These are phyloP conservation scores for Aspergillus jensenii DNA, from an alignment of 2,329 filamentous ascomycete species.

Conservation along the genomic window DNA sequence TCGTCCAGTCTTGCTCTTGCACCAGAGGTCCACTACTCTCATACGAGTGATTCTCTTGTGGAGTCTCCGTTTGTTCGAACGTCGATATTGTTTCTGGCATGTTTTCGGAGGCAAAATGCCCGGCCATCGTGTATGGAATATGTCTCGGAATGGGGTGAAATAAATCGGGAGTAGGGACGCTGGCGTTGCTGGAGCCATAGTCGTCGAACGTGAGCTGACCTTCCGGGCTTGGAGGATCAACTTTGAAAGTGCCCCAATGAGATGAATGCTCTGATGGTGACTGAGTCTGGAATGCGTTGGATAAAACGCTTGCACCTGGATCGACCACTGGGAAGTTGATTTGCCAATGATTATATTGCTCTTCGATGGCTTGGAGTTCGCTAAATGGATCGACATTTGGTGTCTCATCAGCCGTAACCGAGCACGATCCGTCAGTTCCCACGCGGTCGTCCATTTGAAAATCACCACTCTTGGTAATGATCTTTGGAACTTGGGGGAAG, in stretches of 20 bases:
- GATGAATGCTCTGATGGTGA: constrained; percentile 2
- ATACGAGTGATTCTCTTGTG: constrained; percentile 1
- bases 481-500: not conserved
- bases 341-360: constrained; percentile 10
- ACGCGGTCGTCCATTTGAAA: constrained; percentile 6
- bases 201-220: not conserved
- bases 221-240: not conserved
- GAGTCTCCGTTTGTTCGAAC: not conserved
- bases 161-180: not conserved
- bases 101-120: constrained; percentile 13
- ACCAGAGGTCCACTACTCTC: not conserved
- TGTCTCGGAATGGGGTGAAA: constrained; percentile 16
- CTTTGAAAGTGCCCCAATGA: not conserved
- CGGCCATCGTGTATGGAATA: constrained; percentile 1
- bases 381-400: constrained; percentile 6
- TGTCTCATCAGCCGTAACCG: not conserved
- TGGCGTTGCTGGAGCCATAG: not conserved
- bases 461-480: not conserved
- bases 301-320: not conserved
- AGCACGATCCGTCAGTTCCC: not conserved
- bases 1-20: constrained; percentile 8
- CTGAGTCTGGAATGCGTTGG: constrained; percentile 3
- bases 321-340: constrained; percentile 3
- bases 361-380: not conserved
- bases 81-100: constrained; percentile 11